Evolutionary conservation across 257 asterid species (phyloP).

Genomic region (Asclepias syriaca): DNA sequence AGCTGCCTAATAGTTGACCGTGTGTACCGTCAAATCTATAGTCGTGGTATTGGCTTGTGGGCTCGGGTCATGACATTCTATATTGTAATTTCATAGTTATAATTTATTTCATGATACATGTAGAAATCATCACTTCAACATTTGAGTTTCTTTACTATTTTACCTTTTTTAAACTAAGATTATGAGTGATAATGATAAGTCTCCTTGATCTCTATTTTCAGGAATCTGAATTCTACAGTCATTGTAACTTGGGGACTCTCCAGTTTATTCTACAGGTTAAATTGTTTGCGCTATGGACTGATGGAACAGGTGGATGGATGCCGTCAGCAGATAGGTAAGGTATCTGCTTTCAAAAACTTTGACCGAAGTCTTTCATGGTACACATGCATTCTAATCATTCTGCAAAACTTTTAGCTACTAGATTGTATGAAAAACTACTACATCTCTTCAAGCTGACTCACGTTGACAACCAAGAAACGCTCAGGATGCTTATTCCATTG

Average conservation of each 20-base stretch:
- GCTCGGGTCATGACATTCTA: no score
- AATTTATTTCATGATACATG: conserved; percentile 1
- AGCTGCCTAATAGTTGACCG: no score
- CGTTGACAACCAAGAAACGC: conserved; percentile 49
- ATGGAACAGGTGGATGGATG: conserved; percentile 30
- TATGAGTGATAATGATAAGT: not conserved
- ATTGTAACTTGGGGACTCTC: conserved; percentile 48
- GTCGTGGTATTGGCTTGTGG: no score
- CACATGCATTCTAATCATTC: not conserved
- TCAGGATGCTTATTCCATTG: conserved; percentile 41
- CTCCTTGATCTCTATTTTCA: conserved; percentile 28
- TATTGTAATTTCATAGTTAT: not conserved
- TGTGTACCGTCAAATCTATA: no score
- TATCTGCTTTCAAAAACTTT: conserved; percentile 12
- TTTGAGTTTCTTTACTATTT: not conserved
- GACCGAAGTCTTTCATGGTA: not conserved
- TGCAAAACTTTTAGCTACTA: conserved; percentile 32
- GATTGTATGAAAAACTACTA: conserved; percentile 42
- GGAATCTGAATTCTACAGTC: conserved; percentile 34
- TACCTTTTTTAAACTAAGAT: not conserved
- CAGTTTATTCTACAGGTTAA: conserved; percentile 44
- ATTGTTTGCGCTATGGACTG: conserved; percentile 34
- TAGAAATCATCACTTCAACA: not conserved
- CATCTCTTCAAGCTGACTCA: conserved; percentile 34
- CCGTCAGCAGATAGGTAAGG: conserved; percentile 67